Evolutionary conservation across 2,329 filamentous ascomycete species (phyloP).

Genomic region (Penicillium verrucosum): DNA sequence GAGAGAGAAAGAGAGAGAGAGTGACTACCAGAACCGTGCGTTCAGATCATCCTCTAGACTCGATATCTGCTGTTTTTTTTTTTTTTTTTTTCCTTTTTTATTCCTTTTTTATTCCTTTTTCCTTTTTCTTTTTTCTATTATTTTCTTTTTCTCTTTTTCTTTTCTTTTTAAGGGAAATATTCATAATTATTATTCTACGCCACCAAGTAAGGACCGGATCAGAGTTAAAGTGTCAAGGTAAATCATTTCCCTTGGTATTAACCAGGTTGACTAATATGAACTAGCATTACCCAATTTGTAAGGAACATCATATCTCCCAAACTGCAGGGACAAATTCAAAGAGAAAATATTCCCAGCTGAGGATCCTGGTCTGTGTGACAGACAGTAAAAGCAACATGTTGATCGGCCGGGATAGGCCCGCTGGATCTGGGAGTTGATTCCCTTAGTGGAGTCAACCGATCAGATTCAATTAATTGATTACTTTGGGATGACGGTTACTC

Average conservation of each 20-base stretch:
- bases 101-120: neutral
- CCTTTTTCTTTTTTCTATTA: neutral
- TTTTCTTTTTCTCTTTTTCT: neutral
- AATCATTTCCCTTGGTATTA: neutral
- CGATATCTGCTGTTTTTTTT: conserved; percentile 1
- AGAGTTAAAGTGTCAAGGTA: neutral
- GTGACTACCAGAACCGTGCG: conserved; percentile 8
- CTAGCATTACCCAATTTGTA: neutral
- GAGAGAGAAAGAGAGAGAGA: neutral
- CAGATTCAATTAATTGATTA: neutral
- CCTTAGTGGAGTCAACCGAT: conserved; percentile 1
- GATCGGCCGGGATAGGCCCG: conserved; percentile 23
- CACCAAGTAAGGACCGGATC: conserved; percentile 19
- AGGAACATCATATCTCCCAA: neutral
- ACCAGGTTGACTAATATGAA: neutral
- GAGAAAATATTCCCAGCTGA: conserved; percentile 4
- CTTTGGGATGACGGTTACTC: neutral
- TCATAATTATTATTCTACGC: conserved; percentile 4
- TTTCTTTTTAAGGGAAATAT: neutral
- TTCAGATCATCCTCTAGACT: conserved; percentile 13
- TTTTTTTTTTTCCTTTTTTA: neutral
- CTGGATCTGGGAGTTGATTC: conserved; percentile 11
- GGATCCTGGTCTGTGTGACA: conserved; percentile 27
- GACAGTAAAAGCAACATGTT: conserved; percentile 15
- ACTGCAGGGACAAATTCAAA: neutral